Percentiles rank a stretch among this genome's conserved stretches.
phyloP scores from a whole-genome alignment of 1,284 basidiomycete species.

The Cutaneotrichosporon sp. region DNA sequence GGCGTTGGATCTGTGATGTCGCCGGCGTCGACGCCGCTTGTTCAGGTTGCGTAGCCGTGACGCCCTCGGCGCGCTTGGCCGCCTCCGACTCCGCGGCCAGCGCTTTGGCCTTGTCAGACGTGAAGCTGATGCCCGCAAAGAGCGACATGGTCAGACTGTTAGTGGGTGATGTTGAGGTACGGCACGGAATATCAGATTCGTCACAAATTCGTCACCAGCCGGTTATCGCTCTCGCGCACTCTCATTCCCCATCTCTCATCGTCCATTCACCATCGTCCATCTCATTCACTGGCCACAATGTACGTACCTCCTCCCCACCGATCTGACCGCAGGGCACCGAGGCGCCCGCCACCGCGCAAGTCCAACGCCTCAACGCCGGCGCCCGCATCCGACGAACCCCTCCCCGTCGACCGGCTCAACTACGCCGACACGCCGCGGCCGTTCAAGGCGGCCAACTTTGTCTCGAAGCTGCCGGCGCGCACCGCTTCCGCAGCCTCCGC shows the following conservation, averaged over 20 bases:
- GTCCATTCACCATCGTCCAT: not conserved
- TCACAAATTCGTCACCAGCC: no score
- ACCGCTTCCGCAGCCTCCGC: constrained; percentile 29
- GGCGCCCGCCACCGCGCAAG: constrained; percentile 25
- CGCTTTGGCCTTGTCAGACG: constrained; percentile 19
- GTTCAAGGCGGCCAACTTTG: constrained; percentile 40
- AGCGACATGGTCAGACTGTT: constrained; percentile 44
- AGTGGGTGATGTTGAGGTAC: no score
- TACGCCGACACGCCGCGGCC: constrained; percentile 41
- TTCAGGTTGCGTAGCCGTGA: not conserved
- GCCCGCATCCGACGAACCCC: constrained; percentile 25
- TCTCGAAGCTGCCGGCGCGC: constrained; percentile 34
- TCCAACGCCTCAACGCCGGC: constrained; percentile 38
- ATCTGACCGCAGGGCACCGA: constrained; percentile 15
- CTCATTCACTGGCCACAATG: constrained; percentile 6
- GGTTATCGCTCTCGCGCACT: no score
- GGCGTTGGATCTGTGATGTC: not conserved
- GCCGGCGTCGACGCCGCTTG: not conserved
- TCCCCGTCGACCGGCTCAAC: constrained; percentile 34
- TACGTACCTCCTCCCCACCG: not conserved
- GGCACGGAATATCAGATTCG: no score
- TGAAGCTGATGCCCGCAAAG: constrained; percentile 45
- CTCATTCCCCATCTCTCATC: not conserved
- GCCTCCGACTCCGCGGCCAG: constrained; percentile 16
- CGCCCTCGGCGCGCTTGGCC: not conserved